Evolutionary conservation across 352 stramenopile genomes (phyloP).

Genomic region (Elongisporangium senticosum): DNA sequence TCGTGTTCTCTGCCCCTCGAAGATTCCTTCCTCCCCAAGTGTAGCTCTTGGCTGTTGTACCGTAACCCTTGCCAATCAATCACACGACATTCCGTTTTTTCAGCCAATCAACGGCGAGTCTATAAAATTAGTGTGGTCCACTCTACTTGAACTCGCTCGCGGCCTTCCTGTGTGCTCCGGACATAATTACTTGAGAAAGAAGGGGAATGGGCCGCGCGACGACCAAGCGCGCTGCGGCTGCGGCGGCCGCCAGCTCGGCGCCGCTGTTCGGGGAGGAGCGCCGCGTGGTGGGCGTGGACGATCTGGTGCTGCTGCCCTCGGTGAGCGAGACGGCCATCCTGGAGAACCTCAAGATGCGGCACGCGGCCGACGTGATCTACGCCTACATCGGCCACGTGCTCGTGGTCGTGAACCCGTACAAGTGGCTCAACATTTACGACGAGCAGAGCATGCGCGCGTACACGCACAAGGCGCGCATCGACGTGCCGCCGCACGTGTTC

Average conservation of each 20-base stretch:
- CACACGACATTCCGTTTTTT: background rate
- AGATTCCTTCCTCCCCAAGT: background rate
- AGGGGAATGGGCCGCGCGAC: constrained; percentile 24
- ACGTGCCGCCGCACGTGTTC: constrained; percentile 83
- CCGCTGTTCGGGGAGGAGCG: constrained; percentile 54
- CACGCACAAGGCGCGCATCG: constrained; percentile 82
- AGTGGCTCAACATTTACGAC: constrained; percentile 88
- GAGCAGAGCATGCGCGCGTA: constrained; percentile 76
- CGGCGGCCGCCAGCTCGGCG: constrained; percentile 1
- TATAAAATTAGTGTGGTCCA: background rate
- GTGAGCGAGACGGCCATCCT: constrained; percentile 80
- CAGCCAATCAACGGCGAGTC: background rate
- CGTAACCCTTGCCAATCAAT: background rate
- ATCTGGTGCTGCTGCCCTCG: constrained; percentile 69
- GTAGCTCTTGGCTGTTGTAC: background rate
- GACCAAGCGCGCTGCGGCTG: constrained; percentile 8
- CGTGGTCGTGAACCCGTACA: constrained; percentile 87
- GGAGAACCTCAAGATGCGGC: constrained; percentile 86
- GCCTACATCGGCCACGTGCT: constrained; percentile 86
- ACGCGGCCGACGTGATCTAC: constrained; percentile 85
- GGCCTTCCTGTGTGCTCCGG: background rate
- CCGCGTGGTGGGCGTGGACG: constrained; percentile 69
- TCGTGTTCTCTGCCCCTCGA: constrained; percentile 2
- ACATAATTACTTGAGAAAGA: background rate
- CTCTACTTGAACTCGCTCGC: background rate